phyloP scores from a whole-genome alignment of 1,139 yeast species.

The Kluyveromyces marxianus region DNA sequence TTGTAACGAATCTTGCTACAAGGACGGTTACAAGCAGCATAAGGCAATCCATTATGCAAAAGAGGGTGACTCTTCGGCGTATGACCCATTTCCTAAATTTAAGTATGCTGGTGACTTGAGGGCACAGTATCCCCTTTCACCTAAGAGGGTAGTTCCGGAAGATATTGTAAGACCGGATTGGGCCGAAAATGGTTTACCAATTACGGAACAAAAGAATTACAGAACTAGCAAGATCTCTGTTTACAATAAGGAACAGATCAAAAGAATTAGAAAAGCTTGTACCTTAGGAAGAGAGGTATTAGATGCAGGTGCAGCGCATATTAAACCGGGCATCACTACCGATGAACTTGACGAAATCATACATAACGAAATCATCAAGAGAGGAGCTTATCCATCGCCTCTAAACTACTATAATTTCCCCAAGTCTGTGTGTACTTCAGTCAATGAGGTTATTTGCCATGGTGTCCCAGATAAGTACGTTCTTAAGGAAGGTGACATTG shows the following conservation, averaged over 20 bases:
- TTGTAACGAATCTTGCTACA: conserved; percentile 83
- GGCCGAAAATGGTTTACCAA: conserved; percentile 72
- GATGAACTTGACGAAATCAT: conserved; percentile 85
- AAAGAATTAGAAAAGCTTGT: conserved; percentile 65
- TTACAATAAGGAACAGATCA: conserved; percentile 58
- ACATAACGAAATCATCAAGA: conserved; percentile 79
- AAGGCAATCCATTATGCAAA: conserved; percentile 43
- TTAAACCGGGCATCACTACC: conserved; percentile 85
- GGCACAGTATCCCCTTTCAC: conserved; percentile 76
- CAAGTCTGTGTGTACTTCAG: conserved; percentile 85
- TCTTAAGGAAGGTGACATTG: conserved; percentile 87
- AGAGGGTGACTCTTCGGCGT: conserved; percentile 38
- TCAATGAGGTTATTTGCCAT: conserved; percentile 93
- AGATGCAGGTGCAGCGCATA: conserved; percentile 77
- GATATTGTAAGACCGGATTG: conserved; percentile 77
- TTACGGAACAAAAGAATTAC: conserved; percentile 67
- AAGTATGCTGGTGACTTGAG: conserved; percentile 66
- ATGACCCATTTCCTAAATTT: conserved; percentile 82
- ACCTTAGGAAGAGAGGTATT: conserved; percentile 77
- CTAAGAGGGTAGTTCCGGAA: conserved; percentile 63
- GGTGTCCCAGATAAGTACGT: conserved; percentile 91
- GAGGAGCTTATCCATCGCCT: conserved; percentile 93
- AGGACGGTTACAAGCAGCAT: conserved; percentile 59
- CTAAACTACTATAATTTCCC: conserved; percentile 93
- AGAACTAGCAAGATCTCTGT: conserved; percentile 60